phyloP scores from a whole-genome alignment of 2,329 filamentous ascomycete species.

The Fusarium staphyleae region DNA sequence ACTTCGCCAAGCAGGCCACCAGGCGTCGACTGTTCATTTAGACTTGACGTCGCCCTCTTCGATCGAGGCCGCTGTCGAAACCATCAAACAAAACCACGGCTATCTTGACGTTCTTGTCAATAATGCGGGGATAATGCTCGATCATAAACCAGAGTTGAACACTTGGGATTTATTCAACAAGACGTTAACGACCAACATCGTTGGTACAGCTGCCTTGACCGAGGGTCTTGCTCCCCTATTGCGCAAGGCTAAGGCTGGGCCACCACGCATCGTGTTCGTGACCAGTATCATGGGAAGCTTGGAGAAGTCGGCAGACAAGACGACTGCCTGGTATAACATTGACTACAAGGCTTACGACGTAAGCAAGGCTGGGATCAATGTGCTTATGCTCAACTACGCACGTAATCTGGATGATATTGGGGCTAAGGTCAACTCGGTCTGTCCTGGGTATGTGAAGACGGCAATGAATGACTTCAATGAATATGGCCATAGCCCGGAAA shows the following conservation, averaged over 20 bases:
- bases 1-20: slow-evolving; percentile 34
- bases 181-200: slow-evolving; percentile 50
- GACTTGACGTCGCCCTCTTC: slow-evolving; percentile 42
- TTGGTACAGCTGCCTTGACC: slow-evolving; percentile 43
- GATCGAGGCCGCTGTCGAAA: slow-evolving; percentile 35
- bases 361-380: slow-evolving; percentile 54
- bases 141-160: slow-evolving; percentile 19
- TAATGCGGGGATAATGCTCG: slow-evolving; percentile 46
- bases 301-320: slow-evolving; percentile 38
- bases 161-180: slow-evolving; percentile 47
- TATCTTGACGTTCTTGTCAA: slow-evolving; percentile 48
- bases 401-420: slow-evolving; percentile 41
- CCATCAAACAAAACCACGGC: slow-evolving; percentile 36
- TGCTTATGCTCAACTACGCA: slow-evolving; percentile 48
- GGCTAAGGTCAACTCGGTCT: slow-evolving; percentile 47
- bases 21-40: slow-evolving; percentile 38
- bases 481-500: slow-evolving; percentile 29
- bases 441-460: slow-evolving; percentile 48
- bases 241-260: slow-evolving; percentile 27
- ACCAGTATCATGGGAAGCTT: slow-evolving; percentile 48
- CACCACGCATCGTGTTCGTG: slow-evolving; percentile 51
- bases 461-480: slow-evolving; percentile 34
- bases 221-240: slow-evolving; percentile 43
- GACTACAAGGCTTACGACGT: slow-evolving; percentile 48
- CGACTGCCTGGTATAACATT: slow-evolving; percentile 35